Evolutionary conservation across 352 stramenopile genomes (phyloP), one percentile per base, ranked within the genome.

Genomic region (Lagenidium sp.): DNA sequence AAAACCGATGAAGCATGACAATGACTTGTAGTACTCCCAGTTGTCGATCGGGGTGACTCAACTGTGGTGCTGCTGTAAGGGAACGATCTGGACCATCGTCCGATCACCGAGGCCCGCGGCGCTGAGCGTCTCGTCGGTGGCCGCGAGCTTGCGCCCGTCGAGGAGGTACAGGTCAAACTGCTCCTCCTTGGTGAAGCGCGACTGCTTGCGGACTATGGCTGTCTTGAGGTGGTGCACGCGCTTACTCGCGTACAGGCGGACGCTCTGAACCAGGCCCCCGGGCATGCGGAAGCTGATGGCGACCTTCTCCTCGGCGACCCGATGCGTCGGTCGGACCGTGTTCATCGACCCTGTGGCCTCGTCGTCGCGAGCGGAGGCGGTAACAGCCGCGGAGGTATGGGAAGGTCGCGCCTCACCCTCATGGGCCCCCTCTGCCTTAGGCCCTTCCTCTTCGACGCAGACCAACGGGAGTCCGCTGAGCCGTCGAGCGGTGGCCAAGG

Each of bases 221-320:
- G 51, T 38, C 50, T 85, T 85, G 49, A 85, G 69, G 25, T 79
- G 62, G 16, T 65, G 55, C n/a, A 83, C 23, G 23, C 57, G 63
- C 38, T 69, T 68, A 16, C 54, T 49, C 1, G 67, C 60, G 41
- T 73, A 78, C 13, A 79, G 45, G 18, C 47, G 55, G 0, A 63
- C 40, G 1, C 55, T 57, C 18, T 82, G 44, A 20, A 85, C 56
- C 45, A 78, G 57, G 0, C 73, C 75, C 4, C 72, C 75, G 4
- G 65, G 71, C 21, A 85, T 53, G 0, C 68, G 70, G 23, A 65
- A 84, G 49, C 64, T 76, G 36, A 86, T 53, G 11, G 46, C 47
- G 41, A 85, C 61, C 22, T 50, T 46, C 8, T 60, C 45, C 28
- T 32, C 28, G 28, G 28, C 15, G 28, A 13, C 28, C 28, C 34